Evolutionary conservation across 768 basidiomycete genomes (phyloP).

Genomic region (Lactarius trivialis): DNA sequence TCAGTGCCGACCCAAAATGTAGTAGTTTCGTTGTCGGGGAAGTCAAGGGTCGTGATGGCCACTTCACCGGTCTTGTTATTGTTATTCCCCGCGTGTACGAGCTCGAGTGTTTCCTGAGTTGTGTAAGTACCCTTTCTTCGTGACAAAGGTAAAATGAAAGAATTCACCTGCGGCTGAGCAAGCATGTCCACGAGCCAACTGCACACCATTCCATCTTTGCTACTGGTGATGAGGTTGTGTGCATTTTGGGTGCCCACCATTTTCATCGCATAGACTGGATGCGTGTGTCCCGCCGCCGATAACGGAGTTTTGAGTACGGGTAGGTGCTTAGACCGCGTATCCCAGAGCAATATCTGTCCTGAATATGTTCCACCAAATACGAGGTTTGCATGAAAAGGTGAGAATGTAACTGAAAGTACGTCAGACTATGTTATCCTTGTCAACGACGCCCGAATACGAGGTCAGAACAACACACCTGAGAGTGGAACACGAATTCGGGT

Average conservation of each 20-base stretch:
- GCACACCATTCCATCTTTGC: constrained; percentile 95
- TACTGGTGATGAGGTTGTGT: constrained; percentile 93
- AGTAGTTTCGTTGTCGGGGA: constrained; percentile 93
- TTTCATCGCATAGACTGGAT: constrained; percentile 97
- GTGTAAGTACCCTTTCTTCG: neutral
- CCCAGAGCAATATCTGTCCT: constrained; percentile 97
- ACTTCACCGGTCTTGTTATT: constrained; percentile 98
- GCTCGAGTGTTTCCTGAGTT: constrained; percentile 82
- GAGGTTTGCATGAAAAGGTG: constrained; percentile 95
- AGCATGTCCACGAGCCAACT: constrained; percentile 99
- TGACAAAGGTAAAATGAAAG: neutral
- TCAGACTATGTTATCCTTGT: constrained; percentile 63
- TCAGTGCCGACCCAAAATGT: constrained; percentile 98
- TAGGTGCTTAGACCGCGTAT: constrained; percentile 92
- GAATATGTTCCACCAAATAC: constrained; percentile 99
- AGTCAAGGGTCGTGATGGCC: constrained; percentile 87
- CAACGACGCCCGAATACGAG: constrained; percentile 6
- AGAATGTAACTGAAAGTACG: constrained; percentile 93
- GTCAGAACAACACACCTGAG: constrained; percentile 60
- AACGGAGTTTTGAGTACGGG: constrained; percentile 96
- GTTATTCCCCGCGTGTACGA: constrained; percentile 84
- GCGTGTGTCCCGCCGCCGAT: constrained; percentile 94
- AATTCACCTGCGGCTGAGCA: constrained; percentile 94
- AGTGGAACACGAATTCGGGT: constrained; percentile 97
- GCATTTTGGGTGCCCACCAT: constrained; percentile 99